A percentile compares a stretch with the other conserved stretches of the same genome.
Conservation (phyloP, 495 filamentous ascomycete genomes). For the Neurospora sp. region DNA sequence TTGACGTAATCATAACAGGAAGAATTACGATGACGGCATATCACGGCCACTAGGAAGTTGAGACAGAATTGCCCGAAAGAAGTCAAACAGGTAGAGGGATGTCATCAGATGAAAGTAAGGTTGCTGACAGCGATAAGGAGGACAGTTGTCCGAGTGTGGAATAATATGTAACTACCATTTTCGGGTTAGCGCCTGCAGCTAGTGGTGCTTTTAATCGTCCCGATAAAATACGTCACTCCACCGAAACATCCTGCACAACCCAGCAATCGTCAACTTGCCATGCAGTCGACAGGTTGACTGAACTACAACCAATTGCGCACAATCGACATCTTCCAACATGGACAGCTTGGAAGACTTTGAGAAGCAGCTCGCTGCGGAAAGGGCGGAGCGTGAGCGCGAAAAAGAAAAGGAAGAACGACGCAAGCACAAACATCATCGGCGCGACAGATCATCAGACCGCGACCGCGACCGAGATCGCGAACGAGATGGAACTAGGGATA, state of each 20-base stretch:
- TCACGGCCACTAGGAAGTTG: not conserved
- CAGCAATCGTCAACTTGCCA: not conserved
- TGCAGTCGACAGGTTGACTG: not conserved
- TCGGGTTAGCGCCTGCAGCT: not conserved
- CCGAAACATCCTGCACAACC: not conserved
- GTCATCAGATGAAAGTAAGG: not conserved
- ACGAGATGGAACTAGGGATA: constrained; percentile 18
- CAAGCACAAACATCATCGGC: constrained; percentile 33
- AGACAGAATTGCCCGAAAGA: not conserved
- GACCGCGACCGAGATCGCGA: constrained; percentile 18
- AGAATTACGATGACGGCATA: not conserved
- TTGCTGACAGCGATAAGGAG: not conserved
- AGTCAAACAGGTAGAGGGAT: not conserved
- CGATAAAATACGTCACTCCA: constrained; percentile 9
- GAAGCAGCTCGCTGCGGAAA: constrained; percentile 43
- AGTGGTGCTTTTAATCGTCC: not conserved
- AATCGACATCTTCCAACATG: constrained; percentile 20
- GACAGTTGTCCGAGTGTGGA: too few relatives aligned
- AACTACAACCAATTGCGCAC: constrained; percentile 3
- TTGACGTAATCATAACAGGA: too few relatives aligned
- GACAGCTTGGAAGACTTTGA: constrained; percentile 46
- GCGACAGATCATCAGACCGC: constrained; percentile 31
- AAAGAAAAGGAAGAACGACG: constrained; percentile 28
- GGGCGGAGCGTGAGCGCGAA: constrained; percentile 33
- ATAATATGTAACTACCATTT: not conserved